phyloP scores from a whole-genome alignment of 148 eudicot species.

The Fagopyrum homotropicum region DNA sequence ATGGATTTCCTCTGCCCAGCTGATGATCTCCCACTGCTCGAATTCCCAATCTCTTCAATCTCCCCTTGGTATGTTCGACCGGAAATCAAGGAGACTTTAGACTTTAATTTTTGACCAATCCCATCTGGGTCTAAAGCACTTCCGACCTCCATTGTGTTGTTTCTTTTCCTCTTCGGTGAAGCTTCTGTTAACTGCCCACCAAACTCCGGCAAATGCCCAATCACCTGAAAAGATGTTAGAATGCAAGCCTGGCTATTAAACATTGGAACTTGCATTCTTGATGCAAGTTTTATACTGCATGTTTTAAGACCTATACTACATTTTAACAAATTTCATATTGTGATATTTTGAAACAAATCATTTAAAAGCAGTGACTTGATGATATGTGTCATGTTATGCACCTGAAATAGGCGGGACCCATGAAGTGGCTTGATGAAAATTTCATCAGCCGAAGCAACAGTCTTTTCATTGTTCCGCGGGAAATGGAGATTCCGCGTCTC shows the following conservation, averaged over 20 bases:
- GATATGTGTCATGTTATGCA: not conserved
- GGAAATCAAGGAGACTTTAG: not conserved
- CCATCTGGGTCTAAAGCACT: slow-evolving; percentile 4
- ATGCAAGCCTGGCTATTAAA: not conserved
- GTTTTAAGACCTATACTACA: too few species aligned
- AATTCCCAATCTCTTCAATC: slow-evolving; percentile 13
- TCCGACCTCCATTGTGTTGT: slow-evolving; percentile 5
- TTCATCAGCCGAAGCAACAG: slow-evolving; percentile 32
- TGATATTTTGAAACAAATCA: not conserved
- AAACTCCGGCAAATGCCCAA: slow-evolving; percentile 71
- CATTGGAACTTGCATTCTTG: not conserved
- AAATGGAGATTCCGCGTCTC: slow-evolving; percentile 32
- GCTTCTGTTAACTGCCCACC: slow-evolving; percentile 27
- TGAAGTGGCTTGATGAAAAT: slow-evolving; percentile 58
- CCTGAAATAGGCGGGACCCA: slow-evolving; percentile 50
- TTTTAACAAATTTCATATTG: not conserved
- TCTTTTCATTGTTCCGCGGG: slow-evolving; percentile 23
- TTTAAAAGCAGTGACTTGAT: not conserved
- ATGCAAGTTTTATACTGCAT: too few species aligned
- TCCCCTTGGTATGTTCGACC: not conserved
- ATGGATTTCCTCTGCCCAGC: slow-evolving; percentile 5
- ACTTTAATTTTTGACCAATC: not conserved
- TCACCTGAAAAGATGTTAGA: slow-evolving; percentile 11
- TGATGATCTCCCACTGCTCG: slow-evolving; percentile 12
- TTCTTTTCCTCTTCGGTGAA: slow-evolving; percentile 2